Evolutionary conservation across 805 yeast species (phyloP).

Genomic region (Tetrapisispora nanseiensis): DNA sequence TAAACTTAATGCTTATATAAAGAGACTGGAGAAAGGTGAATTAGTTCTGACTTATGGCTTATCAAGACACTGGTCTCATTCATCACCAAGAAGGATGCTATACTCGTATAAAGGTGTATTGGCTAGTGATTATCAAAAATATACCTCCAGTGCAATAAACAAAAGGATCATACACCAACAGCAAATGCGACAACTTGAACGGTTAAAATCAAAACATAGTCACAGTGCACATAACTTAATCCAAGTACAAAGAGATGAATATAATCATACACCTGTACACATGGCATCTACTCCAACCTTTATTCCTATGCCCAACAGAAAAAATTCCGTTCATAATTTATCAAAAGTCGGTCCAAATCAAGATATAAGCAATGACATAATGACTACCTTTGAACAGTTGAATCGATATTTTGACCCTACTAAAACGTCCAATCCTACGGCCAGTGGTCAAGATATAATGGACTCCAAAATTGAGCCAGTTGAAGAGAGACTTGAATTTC

Average conservation of each 20-base stretch:
- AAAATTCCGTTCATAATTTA: not conserved
- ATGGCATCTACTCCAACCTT: conserved; percentile 2
- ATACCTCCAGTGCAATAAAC: conserved; percentile 34
- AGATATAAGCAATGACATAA: conserved; percentile 1
- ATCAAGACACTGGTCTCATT: conserved; percentile 85
- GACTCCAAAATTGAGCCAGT: no score
- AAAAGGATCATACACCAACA: conserved; percentile 3
- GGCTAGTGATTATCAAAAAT: conserved; percentile 61
- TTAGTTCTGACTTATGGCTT: conserved; percentile 59
- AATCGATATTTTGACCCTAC: not conserved
- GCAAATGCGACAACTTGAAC: conserved; percentile 1
- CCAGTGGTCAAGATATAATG: not conserved
- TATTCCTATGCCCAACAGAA: conserved; percentile 1
- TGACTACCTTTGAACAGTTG: conserved; percentile 1
- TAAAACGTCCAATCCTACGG: not conserved
- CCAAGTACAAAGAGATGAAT: conserved; percentile 1
- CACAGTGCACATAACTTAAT: conserved; percentile 1
- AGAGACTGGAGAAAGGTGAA: conserved; percentile 78
- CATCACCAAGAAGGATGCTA: conserved; percentile 81
- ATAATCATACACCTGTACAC: conserved; percentile 1
- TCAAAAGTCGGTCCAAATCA: not conserved
- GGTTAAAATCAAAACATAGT: not conserved
- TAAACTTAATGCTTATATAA: conserved; percentile 77
- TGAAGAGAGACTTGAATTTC: not conserved
- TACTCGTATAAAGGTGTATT: conserved; percentile 73